These are phyloP conservation scores for Mortierella sp. DNA, from an alignment of 371 early-diverging fungal species.

Conservation along the genomic window DNA sequence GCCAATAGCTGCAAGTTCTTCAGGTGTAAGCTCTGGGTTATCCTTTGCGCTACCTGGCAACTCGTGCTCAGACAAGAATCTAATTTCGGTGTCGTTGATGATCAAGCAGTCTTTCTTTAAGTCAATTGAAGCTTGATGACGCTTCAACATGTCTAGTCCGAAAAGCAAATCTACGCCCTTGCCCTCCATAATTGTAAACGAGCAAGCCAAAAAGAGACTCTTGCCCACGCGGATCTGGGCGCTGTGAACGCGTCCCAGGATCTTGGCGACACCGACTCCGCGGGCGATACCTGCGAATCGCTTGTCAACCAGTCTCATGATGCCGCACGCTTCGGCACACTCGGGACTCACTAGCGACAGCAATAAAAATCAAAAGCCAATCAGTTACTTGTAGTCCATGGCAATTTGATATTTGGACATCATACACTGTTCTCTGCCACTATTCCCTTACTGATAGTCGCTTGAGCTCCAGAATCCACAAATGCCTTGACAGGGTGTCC, in stretches of 20 bases:
- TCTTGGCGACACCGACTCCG: conserved; percentile 97
- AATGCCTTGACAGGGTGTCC: conserved; percentile 90
- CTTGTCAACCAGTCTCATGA: conserved; percentile 91
- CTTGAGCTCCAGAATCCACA: conserved; percentile 98
- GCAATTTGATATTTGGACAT: no score
- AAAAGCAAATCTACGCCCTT: conserved; percentile 93
- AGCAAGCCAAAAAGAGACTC: conserved; percentile 82
- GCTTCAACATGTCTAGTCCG: conserved; percentile 95
- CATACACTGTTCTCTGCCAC: conserved; percentile 1
- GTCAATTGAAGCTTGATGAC: conserved; percentile 92
- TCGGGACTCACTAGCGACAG: conserved; percentile 77
- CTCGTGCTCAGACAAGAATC: conserved; percentile 93
- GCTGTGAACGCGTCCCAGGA: conserved; percentile 93
- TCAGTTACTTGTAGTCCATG: neutral
- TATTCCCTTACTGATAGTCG: conserved; percentile 86
- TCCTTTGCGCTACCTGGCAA: conserved; percentile 68
- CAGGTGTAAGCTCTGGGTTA: conserved; percentile 37
- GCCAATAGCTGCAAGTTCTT: conserved; percentile 32
- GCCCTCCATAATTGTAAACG: conserved; percentile 95
- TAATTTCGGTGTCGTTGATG: conserved; percentile 86
- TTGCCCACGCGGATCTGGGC: conserved; percentile 85
- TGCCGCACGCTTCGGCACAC: conserved; percentile 87
- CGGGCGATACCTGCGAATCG: conserved; percentile 93
- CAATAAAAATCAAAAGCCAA: neutral
- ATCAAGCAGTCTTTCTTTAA: conserved; percentile 83